Conservation (phyloP, 257 asterid genomes). For the Salvia miltiorrhiza region DNA sequence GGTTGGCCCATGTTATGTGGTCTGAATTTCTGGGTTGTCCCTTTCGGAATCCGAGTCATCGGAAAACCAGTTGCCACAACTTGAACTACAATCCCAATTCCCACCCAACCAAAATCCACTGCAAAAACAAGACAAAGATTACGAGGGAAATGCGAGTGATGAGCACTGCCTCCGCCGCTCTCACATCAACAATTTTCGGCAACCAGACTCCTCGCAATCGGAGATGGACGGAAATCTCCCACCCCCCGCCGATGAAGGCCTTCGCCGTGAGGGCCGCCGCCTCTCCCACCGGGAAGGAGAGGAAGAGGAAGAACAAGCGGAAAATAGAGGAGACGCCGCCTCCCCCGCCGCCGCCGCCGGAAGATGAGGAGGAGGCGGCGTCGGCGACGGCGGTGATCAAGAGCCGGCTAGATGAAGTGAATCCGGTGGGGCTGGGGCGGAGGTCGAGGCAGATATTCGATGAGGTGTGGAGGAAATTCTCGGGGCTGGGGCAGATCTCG, state of each 20-base stretch:
- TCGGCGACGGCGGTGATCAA: constrained; percentile 39
- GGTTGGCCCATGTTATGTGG: constrained; percentile 36
- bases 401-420: constrained; percentile 75
- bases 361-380: constrained; percentile 15
- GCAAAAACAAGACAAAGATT: neutral
- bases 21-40: constrained; percentile 28
- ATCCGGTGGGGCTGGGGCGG: constrained; percentile 94
- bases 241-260: constrained; percentile 23
- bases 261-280: constrained; percentile 33
- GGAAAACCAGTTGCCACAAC: constrained; percentile 3
- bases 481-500: constrained; percentile 93
- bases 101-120: neutral
- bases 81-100: neutral
- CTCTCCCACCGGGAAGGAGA: constrained; percentile 43
- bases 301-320: constrained; percentile 46
- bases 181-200: constrained; percentile 42
- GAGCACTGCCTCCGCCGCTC: constrained; percentile 44
- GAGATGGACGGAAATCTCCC: constrained; percentile 36
- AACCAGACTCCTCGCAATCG: constrained; percentile 36
- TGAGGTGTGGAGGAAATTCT: constrained; percentile 94
- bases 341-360: constrained; percentile 26
- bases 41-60: constrained; percentile 29
- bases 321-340: constrained; percentile 26
- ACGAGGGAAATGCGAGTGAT: constrained; percentile 7
- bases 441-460: constrained; percentile 85